phyloP scores from a whole-genome alignment of 73 alveolate genomes.

The Effrenium voratum region DNA sequence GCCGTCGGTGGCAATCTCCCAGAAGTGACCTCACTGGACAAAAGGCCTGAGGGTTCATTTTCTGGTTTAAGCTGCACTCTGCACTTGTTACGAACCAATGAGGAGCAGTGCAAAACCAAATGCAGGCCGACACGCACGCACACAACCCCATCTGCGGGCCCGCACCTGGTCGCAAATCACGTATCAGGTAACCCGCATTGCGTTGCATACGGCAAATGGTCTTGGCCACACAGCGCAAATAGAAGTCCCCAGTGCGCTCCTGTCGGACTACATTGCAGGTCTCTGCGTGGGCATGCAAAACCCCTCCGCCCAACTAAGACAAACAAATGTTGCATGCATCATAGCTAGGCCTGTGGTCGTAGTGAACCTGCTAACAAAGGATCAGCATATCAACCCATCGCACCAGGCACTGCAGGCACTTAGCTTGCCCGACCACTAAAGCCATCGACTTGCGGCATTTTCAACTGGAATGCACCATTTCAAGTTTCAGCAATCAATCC shows the following conservation, averaged over 20 bases:
- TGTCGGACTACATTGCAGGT: background rate
- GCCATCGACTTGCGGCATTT: no score
- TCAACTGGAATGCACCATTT: no score
- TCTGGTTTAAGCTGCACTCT: no score
- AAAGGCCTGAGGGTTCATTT: no score
- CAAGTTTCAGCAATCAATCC: no score
- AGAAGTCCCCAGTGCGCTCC: constrained; percentile 12
- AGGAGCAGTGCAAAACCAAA: no score
- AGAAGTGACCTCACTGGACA: constrained; percentile 45
- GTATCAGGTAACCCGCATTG: constrained; percentile 45
- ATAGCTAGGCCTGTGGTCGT: background rate
- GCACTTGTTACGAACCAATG: no score
- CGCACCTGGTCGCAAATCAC: constrained; percentile 48
- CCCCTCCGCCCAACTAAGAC: background rate
- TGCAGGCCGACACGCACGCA: no score
- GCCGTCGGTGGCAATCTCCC: constrained; percentile 75
- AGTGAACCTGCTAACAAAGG: background rate
- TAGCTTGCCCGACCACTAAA: no score
- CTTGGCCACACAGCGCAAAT: constrained; percentile 67
- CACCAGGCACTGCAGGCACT: no score
- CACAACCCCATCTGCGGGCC: no score
- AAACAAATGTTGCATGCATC: background rate
- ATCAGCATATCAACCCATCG: no score
- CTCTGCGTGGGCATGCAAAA: background rate
- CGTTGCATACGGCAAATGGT: constrained; percentile 86